Conservation (phyloP, 2,329 filamentous ascomycete species). For the Hymenoscyphus fraxineus region DNA sequence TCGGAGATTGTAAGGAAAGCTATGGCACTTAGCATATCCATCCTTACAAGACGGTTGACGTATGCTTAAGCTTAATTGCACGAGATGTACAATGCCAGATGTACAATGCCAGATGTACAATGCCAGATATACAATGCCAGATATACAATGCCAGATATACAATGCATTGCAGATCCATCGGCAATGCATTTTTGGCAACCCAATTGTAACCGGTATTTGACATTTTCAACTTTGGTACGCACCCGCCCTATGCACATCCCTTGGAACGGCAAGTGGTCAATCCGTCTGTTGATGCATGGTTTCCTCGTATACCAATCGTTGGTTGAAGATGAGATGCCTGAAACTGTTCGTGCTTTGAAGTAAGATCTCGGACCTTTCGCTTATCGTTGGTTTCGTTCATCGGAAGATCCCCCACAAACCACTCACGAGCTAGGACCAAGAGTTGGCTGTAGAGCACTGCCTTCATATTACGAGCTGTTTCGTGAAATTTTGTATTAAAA, state of each 20-base stretch:
- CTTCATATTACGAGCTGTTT: slow-evolving; percentile 9
- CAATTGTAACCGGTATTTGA: not conserved
- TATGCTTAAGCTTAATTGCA: not conserved
- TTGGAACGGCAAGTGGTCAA: not conserved
- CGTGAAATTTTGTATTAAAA: not conserved
- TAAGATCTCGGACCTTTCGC: not conserved
- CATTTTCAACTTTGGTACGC: not conserved
- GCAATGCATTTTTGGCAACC: not conserved
- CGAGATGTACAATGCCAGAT: slow-evolving; percentile 6
- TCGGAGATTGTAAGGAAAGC: not conserved
- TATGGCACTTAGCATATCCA: not conserved
- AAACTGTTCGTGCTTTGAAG: slow-evolving; percentile 12
- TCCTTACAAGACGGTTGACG: slow-evolving; percentile 6
- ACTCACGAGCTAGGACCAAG: slow-evolving; percentile 6
- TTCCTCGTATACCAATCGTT: not conserved
- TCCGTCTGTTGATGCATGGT: slow-evolving; percentile 9
- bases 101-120: too few species aligned
- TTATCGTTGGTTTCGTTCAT: slow-evolving; percentile 14
- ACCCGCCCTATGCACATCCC: not conserved
- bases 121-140: too few species aligned
- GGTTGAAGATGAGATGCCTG: slow-evolving; percentile 6
- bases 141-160: too few species aligned
- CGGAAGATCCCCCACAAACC: slow-evolving; percentile 4
- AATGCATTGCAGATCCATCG: slow-evolving; percentile 1
- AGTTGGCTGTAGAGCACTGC: slow-evolving; percentile 19